A percentile compares a stretch with the other conserved stretches of the same genome.
Conservation (phyloP, 148 eudicot genomes). For the Cornus controversa region DNA sequence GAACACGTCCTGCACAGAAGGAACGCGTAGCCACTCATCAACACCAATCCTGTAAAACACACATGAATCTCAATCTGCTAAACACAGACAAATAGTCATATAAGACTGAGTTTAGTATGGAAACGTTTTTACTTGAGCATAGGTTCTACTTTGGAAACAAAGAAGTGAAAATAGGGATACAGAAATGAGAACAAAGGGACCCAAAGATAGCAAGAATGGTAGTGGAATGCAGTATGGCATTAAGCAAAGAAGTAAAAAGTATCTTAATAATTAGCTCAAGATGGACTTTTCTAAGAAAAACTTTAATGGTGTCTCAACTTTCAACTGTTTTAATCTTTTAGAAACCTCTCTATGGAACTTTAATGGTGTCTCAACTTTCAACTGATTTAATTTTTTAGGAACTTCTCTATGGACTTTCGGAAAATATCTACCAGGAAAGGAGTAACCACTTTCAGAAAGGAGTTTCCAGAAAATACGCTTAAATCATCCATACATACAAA, state of each 20-base stretch:
- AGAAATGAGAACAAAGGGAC: too few species aligned
- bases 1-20: slow-evolving; percentile 72
- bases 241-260: neutral
- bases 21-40: slow-evolving; percentile 90
- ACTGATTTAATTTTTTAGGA: too few species aligned
- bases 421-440: neutral
- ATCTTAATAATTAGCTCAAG: too few species aligned
- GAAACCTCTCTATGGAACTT: neutral
- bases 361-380: neutral
- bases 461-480: neutral
- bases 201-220: neutral
- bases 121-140: neutral
- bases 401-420: neutral
- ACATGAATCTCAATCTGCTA: neutral
- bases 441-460: too few species aligned
- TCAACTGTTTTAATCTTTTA: neutral
- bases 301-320: too few species aligned
- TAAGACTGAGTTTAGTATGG: neutral
- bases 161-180: too few species aligned
- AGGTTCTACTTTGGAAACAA: too few species aligned
- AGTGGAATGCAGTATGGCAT: neutral
- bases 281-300: too few species aligned
- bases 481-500: neutral
- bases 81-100: neutral
- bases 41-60: slow-evolving; percentile 67